Evolutionary conservation across 805 yeast species (phyloP).

Genomic region (Teunomyces panamensis): DNA sequence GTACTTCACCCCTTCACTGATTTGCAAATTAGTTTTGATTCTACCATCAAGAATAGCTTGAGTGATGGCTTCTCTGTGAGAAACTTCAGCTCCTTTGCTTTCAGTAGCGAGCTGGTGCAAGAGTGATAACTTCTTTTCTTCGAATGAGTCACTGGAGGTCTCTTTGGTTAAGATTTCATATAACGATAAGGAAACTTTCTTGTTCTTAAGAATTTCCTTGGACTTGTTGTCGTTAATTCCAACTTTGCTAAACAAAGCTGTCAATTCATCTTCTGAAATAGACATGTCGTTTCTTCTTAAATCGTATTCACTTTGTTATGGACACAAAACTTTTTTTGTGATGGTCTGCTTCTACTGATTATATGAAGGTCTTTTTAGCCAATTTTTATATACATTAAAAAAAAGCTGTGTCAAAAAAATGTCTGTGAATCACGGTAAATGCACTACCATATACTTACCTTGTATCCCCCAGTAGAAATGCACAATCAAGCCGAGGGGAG

Average conservation of each 20-base stretch:
- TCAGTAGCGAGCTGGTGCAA: slow-evolving; percentile 77
- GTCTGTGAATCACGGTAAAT: too few species aligned
- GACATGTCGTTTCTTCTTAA: slow-evolving; percentile 8
- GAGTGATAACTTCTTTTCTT: slow-evolving; percentile 59
- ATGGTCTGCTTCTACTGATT: background rate
- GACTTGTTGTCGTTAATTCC: slow-evolving; percentile 75
- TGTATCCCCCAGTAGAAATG: too few species aligned
- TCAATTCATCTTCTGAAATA: slow-evolving; percentile 28
- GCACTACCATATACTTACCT: too few species aligned
- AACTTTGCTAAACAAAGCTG: slow-evolving; percentile 38
- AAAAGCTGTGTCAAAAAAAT: background rate
- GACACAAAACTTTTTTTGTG: slow-evolving; percentile 1
- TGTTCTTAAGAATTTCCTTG: slow-evolving; percentile 79
- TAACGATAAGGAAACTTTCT: slow-evolving; percentile 74
- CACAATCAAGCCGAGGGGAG: too few species aligned
- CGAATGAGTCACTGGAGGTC: slow-evolving; percentile 19
- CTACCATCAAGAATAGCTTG: slow-evolving; percentile 63
- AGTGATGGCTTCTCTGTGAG: slow-evolving; percentile 51
- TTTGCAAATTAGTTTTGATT: slow-evolving; percentile 66
- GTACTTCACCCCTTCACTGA: slow-evolving; percentile 78
- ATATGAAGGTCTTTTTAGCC: background rate
- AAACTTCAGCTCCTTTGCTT: slow-evolving; percentile 55
- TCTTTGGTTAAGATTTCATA: slow-evolving; percentile 54
- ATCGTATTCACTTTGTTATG: background rate
- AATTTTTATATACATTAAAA: background rate